Base-by-base conservation (phyloP, 2,329 filamentous ascomycete genomes). In the Gaeumannomyces sp. region DNA sequence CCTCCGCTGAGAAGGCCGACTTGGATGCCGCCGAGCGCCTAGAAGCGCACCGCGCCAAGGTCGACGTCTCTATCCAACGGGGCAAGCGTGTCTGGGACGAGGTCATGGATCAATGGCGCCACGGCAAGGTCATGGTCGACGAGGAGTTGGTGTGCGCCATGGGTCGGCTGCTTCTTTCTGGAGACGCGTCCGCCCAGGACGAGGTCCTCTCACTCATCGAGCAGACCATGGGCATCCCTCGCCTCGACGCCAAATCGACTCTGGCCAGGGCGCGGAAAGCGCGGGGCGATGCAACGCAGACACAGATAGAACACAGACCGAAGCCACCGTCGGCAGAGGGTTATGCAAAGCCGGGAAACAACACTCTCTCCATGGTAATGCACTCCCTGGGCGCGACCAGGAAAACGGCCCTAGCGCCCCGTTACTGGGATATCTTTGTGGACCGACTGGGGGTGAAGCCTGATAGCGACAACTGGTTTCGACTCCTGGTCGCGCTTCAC, bases 11-110 rank as follows among this genome's bases (percentile, higher is more conserved):
- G 16, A 50, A 33, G 2, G 62, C 64, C 13, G 45, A 62, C 10
- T 25, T 66, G 11, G 59, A 64, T 61, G 50, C 45, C 1, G 33
- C 38, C 28, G 62, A 67, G 22, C 62, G 53, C 1, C 60, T 66
- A 4, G 45, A 60, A 6, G 27, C 64, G 13, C 59, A 65, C 59
- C 31, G 45, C 2, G 71, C 72, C 58, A 74, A 76, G 66, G 73
- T 74, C 59, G 72, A 76, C 27, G 78, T 79, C 45, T 81, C 82
- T 3, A 79, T 96, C 29, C 76, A 83, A 27, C 88, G 92, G 66
- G 92, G 85, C 27, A 87, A 90, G 68, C 79, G 84, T 10, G 80
- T 98, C 25, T 99, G 95, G 95, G 81, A 86, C 59, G 92, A 96
- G 72, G 83, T 96, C 59, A 80, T 92, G 25, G 76, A 80, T n/a